A percentile compares a stretch with the other conserved stretches of the same genome.
These are phyloP conservation scores for Tetrapisispora namnaoensis DNA, from an alignment of 805 yeast genomes.

Conservation along the genomic window DNA sequence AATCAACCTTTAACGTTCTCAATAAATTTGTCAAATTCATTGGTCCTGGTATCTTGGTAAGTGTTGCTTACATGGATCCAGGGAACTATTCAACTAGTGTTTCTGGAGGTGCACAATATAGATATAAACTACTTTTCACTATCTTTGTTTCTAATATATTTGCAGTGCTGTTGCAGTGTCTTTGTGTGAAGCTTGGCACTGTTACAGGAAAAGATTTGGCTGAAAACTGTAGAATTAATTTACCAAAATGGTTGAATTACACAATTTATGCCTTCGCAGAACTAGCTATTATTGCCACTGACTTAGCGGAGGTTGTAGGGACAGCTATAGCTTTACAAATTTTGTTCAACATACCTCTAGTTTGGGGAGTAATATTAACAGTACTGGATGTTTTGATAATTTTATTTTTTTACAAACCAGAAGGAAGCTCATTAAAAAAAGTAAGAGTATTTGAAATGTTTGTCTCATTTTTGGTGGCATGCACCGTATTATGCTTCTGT, in stretches of 20 bases:
- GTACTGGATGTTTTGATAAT: slow-evolving; percentile 74
- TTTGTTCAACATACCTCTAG: slow-evolving; percentile 61
- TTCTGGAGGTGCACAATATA: slow-evolving; percentile 79
- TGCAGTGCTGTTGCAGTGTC: slow-evolving; percentile 79
- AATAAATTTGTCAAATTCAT: slow-evolving; percentile 52
- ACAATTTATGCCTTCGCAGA: slow-evolving; percentile 64
- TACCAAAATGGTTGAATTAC: slow-evolving; percentile 52
- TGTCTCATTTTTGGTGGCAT: slow-evolving; percentile 59
- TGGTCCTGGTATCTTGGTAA: slow-evolving; percentile 92
- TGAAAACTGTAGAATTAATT: slow-evolving; percentile 68
- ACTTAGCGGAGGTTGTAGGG: slow-evolving; percentile 89
- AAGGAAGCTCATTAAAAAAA: slow-evolving; percentile 62
- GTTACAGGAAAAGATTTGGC: slow-evolving; percentile 93
- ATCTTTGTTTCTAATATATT: slow-evolving; percentile 74
- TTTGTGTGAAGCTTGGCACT: slow-evolving; percentile 81
- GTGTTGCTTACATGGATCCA: slow-evolving; percentile 97
- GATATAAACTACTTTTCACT: slow-evolving; percentile 67
- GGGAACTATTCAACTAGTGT: slow-evolving; percentile 95
- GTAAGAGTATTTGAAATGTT: slow-evolving; percentile 70
- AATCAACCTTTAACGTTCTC: slow-evolving; percentile 4
- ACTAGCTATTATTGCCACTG: slow-evolving; percentile 84
- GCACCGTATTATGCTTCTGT: slow-evolving; percentile 69
- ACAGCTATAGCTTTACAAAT: slow-evolving; percentile 81
- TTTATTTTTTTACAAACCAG: slow-evolving; percentile 66
- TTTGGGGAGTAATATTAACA: slow-evolving; percentile 68